phyloP scores from a whole-genome alignment of 805 yeast genomes.

The Wickerhamiella vanderwaltii region DNA sequence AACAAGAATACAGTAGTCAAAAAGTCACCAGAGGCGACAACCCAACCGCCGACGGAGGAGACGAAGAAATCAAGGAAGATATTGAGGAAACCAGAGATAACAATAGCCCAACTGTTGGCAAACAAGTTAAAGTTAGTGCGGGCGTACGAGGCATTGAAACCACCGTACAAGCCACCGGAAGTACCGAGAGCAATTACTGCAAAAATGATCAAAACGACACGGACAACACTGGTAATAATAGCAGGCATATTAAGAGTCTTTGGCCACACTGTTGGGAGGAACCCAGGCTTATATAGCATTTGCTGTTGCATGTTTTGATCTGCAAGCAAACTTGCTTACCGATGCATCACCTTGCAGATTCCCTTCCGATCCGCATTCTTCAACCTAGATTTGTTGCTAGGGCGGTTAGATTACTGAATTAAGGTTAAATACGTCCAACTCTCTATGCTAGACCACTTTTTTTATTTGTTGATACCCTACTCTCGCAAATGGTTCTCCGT shows the following conservation, averaged over 20 bases:
- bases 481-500: too few relatives aligned
- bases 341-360: conserved; percentile 7
- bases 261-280: not conserved
- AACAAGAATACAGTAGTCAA: conserved; percentile 84
- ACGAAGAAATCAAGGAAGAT: conserved; percentile 61
- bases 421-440: too few relatives aligned
- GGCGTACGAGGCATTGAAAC: conserved; percentile 35
- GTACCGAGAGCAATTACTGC: conserved; percentile 73
- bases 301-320: conserved; percentile 13
- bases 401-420: too few relatives aligned
- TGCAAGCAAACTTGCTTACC: conserved; percentile 14
- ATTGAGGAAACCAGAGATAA: conserved; percentile 52
- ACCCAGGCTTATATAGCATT: conserved; percentile 9
- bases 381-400: too few relatives aligned
- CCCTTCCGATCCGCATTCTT: conserved; percentile 8
- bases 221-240: conserved; percentile 64
- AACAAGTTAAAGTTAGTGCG: conserved; percentile 85
- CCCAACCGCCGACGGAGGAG: conserved; percentile 76
- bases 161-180: conserved; percentile 56
- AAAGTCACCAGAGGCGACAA: conserved; percentile 66
- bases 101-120: conserved; percentile 74
- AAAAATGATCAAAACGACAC: conserved; percentile 63
- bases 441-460: too few relatives aligned
- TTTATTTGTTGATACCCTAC: too few relatives aligned
- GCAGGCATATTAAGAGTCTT: conserved; percentile 34